Percentiles rank a stretch among this genome's conserved stretches.
Evolutionary conservation across 257 asterid genomes (phyloP).

Genomic region (Capsicum rhomboideum): DNA sequence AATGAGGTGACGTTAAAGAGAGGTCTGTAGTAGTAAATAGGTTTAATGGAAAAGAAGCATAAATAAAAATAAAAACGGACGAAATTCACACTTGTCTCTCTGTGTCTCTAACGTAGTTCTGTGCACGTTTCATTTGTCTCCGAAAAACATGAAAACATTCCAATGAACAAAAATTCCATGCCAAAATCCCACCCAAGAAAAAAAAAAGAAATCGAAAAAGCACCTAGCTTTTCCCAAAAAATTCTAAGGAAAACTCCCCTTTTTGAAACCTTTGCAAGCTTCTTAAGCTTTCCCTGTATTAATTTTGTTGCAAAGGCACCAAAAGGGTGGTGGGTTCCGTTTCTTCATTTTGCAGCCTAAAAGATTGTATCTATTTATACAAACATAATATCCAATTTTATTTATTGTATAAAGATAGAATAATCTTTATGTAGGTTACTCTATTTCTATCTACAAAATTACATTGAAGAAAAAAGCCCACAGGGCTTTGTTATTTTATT

Average conservation of each 20-base stretch:
- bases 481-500: neutral
- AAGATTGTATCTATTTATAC: neutral
- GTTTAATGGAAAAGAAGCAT: neutral
- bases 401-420: neutral
- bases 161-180: neutral
- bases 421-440: neutral
- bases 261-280: neutral
- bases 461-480: neutral
- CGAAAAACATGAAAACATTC: neutral
- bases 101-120: neutral
- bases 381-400: neutral
- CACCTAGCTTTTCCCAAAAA: neutral
- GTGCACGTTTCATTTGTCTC: conserved; percentile 1
- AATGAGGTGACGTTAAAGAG: too few species aligned
- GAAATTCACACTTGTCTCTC: neutral
- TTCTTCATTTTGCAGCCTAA: neutral
- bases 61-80: neutral
- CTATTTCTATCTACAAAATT: neutral
- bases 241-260: neutral
- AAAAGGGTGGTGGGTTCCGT: neutral
- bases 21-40: too few species aligned
- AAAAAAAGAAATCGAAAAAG: neutral
- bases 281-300: neutral
- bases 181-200: neutral
- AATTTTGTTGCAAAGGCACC: neutral